phyloP scores from a whole-genome alignment of 164 flowering plant species.

The Magnolia kwangsiensis region DNA sequence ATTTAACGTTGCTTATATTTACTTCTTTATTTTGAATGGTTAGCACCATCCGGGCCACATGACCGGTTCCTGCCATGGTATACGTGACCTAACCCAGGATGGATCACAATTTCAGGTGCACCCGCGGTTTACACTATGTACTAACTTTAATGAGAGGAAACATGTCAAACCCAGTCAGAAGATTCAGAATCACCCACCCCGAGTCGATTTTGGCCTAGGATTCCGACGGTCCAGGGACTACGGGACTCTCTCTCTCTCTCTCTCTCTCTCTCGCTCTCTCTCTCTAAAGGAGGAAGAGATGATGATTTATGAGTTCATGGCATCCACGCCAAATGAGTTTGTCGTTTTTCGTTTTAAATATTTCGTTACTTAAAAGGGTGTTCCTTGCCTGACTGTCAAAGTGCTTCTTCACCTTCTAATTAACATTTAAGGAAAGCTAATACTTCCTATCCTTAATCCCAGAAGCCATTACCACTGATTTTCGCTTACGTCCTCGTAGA shows the following conservation, averaged over 20 bases:
- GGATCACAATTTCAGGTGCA: not conserved
- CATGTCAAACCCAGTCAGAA: not conserved
- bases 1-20: too few relatives aligned
- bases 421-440: not conserved
- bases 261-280: constrained; percentile 19
- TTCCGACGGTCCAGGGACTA: constrained; percentile 1
- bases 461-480: constrained; percentile 3
- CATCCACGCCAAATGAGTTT: constrained; percentile 31
- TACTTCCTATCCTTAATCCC: not conserved
- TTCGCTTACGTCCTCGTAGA: constrained; percentile 25
- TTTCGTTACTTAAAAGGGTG: constrained; percentile 21
- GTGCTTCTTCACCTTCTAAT: not conserved
- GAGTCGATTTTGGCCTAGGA: constrained; percentile 12
- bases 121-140: not conserved
- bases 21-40: too few relatives aligned
- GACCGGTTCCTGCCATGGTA: not conserved
- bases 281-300: not conserved
- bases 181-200: not conserved
- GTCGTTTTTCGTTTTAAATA: constrained; percentile 19
- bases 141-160: not conserved
- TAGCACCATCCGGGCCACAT: not conserved
- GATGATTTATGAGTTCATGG: constrained; percentile 7
- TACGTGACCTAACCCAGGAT: not conserved
- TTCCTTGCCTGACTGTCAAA: constrained; percentile 9
- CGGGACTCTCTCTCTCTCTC: constrained; percentile 13